Evolutionary conservation across 2,329 filamentous ascomycete species (phyloP).

Genomic region (Xylaria sp.): DNA sequence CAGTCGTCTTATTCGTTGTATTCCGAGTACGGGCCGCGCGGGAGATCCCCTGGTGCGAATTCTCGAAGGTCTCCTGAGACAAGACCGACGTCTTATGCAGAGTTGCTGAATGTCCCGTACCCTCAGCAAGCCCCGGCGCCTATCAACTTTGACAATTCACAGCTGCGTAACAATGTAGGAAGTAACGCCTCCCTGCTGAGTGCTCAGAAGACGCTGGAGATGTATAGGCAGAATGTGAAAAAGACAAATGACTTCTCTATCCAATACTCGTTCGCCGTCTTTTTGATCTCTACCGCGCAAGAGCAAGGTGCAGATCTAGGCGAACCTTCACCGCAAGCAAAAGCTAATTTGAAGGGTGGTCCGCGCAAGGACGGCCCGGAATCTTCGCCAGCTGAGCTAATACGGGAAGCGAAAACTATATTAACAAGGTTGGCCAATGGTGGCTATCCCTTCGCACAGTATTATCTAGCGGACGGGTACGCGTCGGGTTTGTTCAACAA

Average conservation of each 20-base stretch:
- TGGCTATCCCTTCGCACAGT: conserved; percentile 95
- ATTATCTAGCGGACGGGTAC: conserved; percentile 93
- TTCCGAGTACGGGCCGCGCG: conserved; percentile 68
- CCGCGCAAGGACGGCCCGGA: conserved; percentile 36
- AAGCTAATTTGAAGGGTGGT: conserved; percentile 48
- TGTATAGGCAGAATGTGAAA: conserved; percentile 97
- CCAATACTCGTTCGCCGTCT: conserved; percentile 95
- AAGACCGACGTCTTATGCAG: conserved; percentile 57
- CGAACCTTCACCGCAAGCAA: conserved; percentile 46
- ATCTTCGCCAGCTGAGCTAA: conserved; percentile 66
- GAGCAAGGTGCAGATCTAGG: conserved; percentile 67
- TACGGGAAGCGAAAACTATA: conserved; percentile 87
- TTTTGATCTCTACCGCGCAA: conserved; percentile 86
- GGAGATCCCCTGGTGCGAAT: conserved; percentile 59
- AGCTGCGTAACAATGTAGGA: conserved; percentile 77
- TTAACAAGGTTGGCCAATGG: conserved; percentile 82
- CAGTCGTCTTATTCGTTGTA: conserved; percentile 75
- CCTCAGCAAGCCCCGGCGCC: conserved; percentile 73
- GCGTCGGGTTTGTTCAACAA: conserved; percentile 95
- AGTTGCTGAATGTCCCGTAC: conserved; percentile 71
- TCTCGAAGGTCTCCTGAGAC: conserved; percentile 60
- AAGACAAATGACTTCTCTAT: conserved; percentile 90
- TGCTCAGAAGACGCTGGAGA: conserved; percentile 91
- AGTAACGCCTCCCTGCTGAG: conserved; percentile 89
- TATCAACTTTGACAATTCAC: conserved; percentile 76